Evolutionary conservation across 306 rosid species (phyloP).

Genomic region (Luffa acutangula): DNA sequence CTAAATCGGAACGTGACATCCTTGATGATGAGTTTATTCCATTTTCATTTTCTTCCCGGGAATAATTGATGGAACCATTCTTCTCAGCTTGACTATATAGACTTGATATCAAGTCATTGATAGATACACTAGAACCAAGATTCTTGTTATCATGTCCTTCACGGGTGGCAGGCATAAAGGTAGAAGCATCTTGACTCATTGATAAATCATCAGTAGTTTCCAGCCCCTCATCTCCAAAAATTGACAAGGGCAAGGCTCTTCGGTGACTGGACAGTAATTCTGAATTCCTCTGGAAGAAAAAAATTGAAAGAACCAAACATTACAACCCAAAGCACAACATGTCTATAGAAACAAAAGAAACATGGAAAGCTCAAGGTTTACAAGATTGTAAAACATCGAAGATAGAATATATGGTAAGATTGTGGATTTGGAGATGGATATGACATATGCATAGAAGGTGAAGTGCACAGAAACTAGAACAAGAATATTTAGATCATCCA

Average conservation of each 20-base stretch:
- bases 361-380: neutral
- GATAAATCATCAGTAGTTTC: constrained; percentile 30
- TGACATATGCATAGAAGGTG: neutral
- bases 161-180: constrained; percentile 20
- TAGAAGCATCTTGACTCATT: constrained; percentile 31
- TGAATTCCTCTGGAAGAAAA: constrained; percentile 34
- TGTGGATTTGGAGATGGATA: neutral
- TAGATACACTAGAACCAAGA: constrained; percentile 38
- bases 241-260: constrained; percentile 65
- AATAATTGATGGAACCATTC: constrained; percentile 23
- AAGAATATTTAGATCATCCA: neutral
- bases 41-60: constrained; percentile 35
- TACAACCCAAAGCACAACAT: neutral
- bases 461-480: neutral
- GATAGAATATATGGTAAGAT: neutral
- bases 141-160: constrained; percentile 19
- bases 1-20: constrained; percentile 29
- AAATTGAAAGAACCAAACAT: neutral
- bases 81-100: constrained; percentile 67
- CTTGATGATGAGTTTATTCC: constrained; percentile 16
- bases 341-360: constrained; percentile 12
- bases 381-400: neutral
- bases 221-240: constrained; percentile 59
- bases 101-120: constrained; percentile 63
- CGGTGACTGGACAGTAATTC: constrained; percentile 23